Evolutionary conservation across 306 rosid species (phyloP).

Genomic region (Quercus rubra): DNA sequence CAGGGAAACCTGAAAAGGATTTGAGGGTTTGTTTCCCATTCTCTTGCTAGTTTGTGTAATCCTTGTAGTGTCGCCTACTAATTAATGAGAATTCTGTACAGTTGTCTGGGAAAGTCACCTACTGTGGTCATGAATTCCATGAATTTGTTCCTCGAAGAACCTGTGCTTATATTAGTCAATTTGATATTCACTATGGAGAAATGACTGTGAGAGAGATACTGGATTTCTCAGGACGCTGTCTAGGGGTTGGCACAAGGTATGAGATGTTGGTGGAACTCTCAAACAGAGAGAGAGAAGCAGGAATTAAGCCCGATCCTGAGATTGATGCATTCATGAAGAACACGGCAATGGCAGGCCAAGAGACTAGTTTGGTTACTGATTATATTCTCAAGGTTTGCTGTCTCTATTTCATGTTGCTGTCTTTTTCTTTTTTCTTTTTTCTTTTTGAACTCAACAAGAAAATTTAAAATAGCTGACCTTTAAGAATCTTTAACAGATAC

Average conservation of each 20-base stretch:
- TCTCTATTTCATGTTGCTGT: not conserved
- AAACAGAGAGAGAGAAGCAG: slow-evolving; percentile 56
- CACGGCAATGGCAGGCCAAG: slow-evolving; percentile 53
- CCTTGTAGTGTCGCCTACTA: not conserved
- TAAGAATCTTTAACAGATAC: slow-evolving; percentile 28
- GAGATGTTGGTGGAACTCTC: slow-evolving; percentile 61
- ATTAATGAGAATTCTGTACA: slow-evolving; percentile 14
- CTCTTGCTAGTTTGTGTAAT: no score
- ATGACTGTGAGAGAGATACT: slow-evolving; percentile 76
- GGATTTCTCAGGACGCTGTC: slow-evolving; percentile 69
- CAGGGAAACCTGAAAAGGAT: slow-evolving; percentile 67
- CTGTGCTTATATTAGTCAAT: slow-evolving; percentile 41
- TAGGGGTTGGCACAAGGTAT: slow-evolving; percentile 71
- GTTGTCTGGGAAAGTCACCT: slow-evolving; percentile 69
- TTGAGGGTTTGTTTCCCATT: slow-evolving; percentile 48
- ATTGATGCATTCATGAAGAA: slow-evolving; percentile 82
- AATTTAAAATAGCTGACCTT: not conserved
- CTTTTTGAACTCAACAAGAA: not conserved
- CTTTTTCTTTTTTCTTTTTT: not conserved
- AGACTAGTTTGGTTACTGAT: slow-evolving; percentile 61
- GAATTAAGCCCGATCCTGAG: slow-evolving; percentile 71
- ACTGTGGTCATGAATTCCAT: slow-evolving; percentile 70
- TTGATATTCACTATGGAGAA: slow-evolving; percentile 59
- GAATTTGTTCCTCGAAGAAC: slow-evolving; percentile 58
- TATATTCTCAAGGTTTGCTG: slow-evolving; percentile 45